phyloP scores from a whole-genome alignment of 2,329 filamentous ascomycete species.

The Neoarthrinium moseri region DNA sequence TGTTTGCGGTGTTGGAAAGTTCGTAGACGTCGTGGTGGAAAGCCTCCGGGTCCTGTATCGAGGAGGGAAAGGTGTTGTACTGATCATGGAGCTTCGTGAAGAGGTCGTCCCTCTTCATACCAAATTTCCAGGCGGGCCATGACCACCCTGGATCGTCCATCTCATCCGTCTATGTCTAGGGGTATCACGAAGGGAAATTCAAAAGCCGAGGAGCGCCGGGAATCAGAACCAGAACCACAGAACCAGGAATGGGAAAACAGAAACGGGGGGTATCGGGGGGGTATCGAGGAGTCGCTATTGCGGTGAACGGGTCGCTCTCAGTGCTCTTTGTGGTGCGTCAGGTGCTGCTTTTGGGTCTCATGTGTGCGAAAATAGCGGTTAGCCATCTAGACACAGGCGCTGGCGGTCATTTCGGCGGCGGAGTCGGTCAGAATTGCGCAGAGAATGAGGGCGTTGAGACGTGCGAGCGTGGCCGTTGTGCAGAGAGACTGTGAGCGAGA shows the following conservation, averaged over 20 bases:
- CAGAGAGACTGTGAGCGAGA: neutral
- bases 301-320: neutral
- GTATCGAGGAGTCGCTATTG: neutral
- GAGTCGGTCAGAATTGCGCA: neutral
- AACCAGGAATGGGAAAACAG: conserved; percentile 7
- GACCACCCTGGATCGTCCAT: conserved; percentile 55
- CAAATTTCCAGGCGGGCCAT: conserved; percentile 64
- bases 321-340: neutral
- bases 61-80: conserved; percentile 57
- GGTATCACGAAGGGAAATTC: conserved; percentile 1
- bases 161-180: conserved; percentile 21
- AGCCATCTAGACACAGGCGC: conserved; percentile 30
- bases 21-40: conserved; percentile 63
- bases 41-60: conserved; percentile 58
- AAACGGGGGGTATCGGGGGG: conserved; percentile 3
- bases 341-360: conserved; percentile 19
- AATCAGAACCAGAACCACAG: neutral
- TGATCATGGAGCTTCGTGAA: conserved; percentile 56
- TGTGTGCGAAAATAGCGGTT: conserved; percentile 16
- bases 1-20: conserved; percentile 49
- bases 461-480: neutral
- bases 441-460: neutral
- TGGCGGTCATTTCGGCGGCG: conserved; percentile 22
- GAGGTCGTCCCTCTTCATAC: conserved; percentile 59
- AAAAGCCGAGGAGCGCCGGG: neutral